Base-by-base conservation (phyloP, 2,329 filamentous ascomycete species). In the Macrophomina phaseolina region DNA sequence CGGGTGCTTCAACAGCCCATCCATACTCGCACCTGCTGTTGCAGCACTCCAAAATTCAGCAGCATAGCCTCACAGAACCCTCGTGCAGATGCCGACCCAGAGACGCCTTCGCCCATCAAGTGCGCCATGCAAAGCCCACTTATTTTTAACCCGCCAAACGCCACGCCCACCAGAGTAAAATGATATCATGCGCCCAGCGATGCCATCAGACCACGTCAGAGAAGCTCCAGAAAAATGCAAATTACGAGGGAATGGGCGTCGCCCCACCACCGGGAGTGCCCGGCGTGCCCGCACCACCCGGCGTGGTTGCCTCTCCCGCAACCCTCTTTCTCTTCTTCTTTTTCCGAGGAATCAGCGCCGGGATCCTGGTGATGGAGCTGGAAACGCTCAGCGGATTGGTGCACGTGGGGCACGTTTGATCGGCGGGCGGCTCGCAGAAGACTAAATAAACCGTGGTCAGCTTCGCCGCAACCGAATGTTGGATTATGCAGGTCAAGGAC, bases 241-340 rank as follows among this genome's bases (percentile, higher is more conserved):
- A 49, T 58, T 32, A 65, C 30, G 63, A 65, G 32, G 63, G 63
- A 38, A 66, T 66, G 11, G 64, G 64, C 23, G 64, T 66, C 1
- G 53, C 64, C 36, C 64, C 64, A 40, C 71, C 72, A 14, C 73
- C 76, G 16, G 77, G 75, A 28, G 77, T 79, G 32, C 70, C 73
- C 32, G 58, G 45, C 30, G 56, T 61, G 42, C 28, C 56, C 40
- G 58, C 11, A 8, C 52, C 52, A 18, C 32, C 46, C 1, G 67
- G 56, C 14, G 76, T 75, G 67, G 23, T 3, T 23, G 77, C 76
- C 6, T 73, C 71, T 11, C 72, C 73, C 45, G 72, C 75, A 23
- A 62, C 70, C 67, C 72, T 74, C 71, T 74, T 77, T 72, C 76
- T 79, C 72, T 79, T 79, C 69, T 79, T 79, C 67, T 77, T 78